Evolutionary conservation across 805 yeast genomes (phyloP).

Genomic region (Saccharomyces kudriavzevii): DNA sequence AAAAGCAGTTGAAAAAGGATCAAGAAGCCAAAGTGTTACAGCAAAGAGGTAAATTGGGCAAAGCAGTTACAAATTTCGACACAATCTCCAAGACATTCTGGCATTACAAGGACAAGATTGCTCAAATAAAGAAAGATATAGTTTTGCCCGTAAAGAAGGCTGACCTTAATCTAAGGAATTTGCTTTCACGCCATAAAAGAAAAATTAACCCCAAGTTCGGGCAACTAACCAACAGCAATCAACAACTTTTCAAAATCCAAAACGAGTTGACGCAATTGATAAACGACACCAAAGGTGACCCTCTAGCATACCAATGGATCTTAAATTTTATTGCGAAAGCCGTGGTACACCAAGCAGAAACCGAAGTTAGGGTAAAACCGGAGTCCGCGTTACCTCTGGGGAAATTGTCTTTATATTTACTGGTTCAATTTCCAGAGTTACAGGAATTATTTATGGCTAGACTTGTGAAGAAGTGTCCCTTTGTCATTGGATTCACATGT

Average conservation of each 20-base stretch:
- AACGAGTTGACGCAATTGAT: conserved; percentile 46
- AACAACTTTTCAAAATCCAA: conserved; percentile 49
- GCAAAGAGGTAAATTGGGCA: conserved; percentile 16
- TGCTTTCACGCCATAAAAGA: conserved; percentile 55
- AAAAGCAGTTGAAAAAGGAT: conserved; percentile 11
- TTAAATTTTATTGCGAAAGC: conserved; percentile 80
- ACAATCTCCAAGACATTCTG: conserved; percentile 38
- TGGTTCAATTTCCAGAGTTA: conserved; percentile 41
- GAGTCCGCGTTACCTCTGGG: conserved; percentile 76
- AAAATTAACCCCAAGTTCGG: conserved; percentile 85
- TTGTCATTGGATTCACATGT: conserved; percentile 74
- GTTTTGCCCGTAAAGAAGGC: conserved; percentile 44
- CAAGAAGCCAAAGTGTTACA: conserved; percentile 8
- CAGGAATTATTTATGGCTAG: conserved; percentile 52
- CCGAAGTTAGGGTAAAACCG: conserved; percentile 77
- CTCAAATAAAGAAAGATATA: conserved; percentile 51
- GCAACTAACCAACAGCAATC: conserved; percentile 66
- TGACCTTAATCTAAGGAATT: conserved; percentile 45
- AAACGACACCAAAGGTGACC: conserved; percentile 38
- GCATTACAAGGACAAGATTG: conserved; percentile 44
- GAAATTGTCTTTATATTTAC: conserved; percentile 46
- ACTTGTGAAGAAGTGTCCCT: conserved; percentile 85
- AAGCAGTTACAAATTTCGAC: conserved; percentile 22
- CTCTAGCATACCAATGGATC: conserved; percentile 60
- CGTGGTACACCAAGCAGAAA: conserved; percentile 82